A percentile compares a stretch with the other conserved stretches of the same genome.
phyloP scores from a whole-genome alignment of 2,329 filamentous ascomycete genomes.

The Xylaria hypoxylon region DNA sequence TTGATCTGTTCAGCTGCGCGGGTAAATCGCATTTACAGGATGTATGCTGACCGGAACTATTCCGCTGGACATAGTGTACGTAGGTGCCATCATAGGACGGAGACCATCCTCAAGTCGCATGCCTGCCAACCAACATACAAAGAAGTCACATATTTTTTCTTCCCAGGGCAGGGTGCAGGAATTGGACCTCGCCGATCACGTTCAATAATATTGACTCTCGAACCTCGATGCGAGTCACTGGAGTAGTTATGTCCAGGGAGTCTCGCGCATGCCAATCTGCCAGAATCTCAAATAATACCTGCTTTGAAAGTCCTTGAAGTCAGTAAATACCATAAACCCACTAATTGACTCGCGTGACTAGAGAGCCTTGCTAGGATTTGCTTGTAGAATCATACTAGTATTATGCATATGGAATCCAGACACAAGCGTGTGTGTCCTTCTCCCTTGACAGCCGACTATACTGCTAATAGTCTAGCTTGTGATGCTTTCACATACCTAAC shows the following conservation, averaged over 20 bases:
- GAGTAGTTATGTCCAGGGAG: background rate
- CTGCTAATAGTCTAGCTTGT: conserved; percentile 15
- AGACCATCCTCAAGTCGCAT: conserved; percentile 13
- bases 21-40: conserved; percentile 16
- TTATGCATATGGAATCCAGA: background rate
- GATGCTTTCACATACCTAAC: conserved; percentile 16
- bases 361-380: background rate
- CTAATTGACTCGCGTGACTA: conserved; percentile 14
- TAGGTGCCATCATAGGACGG: conserved; percentile 13
- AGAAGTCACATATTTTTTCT: background rate
- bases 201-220: background rate
- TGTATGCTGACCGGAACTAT: conserved; percentile 26
- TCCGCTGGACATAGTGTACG: conserved; percentile 20
- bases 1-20: conserved; percentile 29
- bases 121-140: background rate
- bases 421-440: background rate
- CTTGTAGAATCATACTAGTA: background rate
- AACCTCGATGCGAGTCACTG: conserved; percentile 6
- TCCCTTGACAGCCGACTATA: background rate
- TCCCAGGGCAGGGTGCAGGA: conserved; percentile 9
- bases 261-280: conserved; percentile 20
- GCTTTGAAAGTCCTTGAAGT: background rate
- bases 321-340: conserved; percentile 6
- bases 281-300: conserved; percentile 4
- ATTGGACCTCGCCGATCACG: conserved; percentile 11